Evolutionary conservation across 2,329 filamentous ascomycete genomes (phyloP).

Genomic region (Helicocarpus griseus): DNA sequence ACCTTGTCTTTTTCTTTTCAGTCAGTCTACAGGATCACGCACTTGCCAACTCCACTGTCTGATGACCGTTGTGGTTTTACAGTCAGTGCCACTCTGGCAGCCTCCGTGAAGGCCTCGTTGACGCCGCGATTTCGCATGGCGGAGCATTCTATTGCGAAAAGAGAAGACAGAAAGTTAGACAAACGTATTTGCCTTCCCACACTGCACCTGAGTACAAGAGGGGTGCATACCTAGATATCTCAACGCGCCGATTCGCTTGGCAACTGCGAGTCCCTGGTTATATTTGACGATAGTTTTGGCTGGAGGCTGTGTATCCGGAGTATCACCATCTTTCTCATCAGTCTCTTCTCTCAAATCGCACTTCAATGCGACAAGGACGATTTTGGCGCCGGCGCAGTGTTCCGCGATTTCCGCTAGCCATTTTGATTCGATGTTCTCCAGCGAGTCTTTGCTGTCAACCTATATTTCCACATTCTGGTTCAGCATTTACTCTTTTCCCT

Average conservation of each 20-base stretch:
- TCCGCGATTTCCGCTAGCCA: conserved; percentile 98
- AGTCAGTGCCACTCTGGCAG: conserved; percentile 76
- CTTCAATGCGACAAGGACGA: conserved; percentile 91
- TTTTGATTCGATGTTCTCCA: conserved; percentile 97
- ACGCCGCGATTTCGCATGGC: conserved; percentile 97
- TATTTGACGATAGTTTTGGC: conserved; percentile 57
- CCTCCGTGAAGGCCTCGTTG: conserved; percentile 97
- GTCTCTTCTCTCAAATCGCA: conserved; percentile 81
- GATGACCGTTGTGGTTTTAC: conserved; percentile 32
- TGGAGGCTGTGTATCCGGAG: conserved; percentile 23
- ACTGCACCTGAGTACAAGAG: not conserved
- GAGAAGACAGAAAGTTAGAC: not conserved
- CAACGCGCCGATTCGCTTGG: conserved; percentile 80
- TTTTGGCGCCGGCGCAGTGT: conserved; percentile 90
- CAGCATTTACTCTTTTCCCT: not conserved
- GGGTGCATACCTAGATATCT: conserved; percentile 66
- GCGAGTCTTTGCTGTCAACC: conserved; percentile 87
- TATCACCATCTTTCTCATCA: conserved; percentile 49
- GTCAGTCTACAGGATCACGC: conserved; percentile 26
- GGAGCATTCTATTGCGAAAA: conserved; percentile 63
- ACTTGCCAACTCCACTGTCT: conserved; percentile 23
- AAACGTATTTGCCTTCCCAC: not conserved
- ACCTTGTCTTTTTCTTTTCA: not conserved
- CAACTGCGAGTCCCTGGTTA: conserved; percentile 82
- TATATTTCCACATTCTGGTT: no score